Conservation (phyloP, 176 grass and related monocot genomes). For the Triticum monococcum region DNA sequence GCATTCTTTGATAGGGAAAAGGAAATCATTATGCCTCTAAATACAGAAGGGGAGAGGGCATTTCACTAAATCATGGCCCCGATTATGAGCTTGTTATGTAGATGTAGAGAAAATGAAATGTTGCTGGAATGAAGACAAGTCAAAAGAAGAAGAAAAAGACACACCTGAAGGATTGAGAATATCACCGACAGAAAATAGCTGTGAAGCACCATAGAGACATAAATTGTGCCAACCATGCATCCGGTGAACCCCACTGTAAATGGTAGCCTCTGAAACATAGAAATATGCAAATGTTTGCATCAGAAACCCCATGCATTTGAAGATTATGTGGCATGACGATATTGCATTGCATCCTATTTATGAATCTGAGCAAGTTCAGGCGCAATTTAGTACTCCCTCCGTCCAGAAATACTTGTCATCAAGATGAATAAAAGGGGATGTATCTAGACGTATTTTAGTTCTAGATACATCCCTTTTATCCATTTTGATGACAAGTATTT, state of each 20-base stretch:
- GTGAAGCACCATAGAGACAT: constrained; percentile 96
- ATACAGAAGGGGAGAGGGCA: background rate
- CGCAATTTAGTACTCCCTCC: no score
- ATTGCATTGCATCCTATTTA: background rate
- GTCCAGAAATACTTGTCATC: no score
- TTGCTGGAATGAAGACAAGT: background rate
- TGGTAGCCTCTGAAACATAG: constrained; percentile 62
- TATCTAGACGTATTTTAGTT: no score
- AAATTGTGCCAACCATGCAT: constrained; percentile 93
- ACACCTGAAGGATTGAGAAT: constrained; percentile 90
- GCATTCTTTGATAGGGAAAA: background rate
- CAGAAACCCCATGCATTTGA: background rate
- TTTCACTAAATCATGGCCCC: background rate
- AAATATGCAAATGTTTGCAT: background rate
- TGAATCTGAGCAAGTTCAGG: no score
- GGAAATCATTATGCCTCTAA: background rate
- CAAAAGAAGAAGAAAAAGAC: background rate
- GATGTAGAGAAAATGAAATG: background rate
- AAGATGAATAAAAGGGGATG: no score
- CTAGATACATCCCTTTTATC: no score
- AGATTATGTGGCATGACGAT: background rate
- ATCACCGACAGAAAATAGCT: constrained; percentile 96
- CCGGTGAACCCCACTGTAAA: constrained; percentile 81
- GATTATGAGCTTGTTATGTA: background rate
- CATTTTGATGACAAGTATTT: no score